Evolutionary conservation across 202 grass and related monocot genomes (phyloP), one percentile per base, ranked within the genome.

Genomic region (Schoenoplectus tabernaemontani): DNA sequence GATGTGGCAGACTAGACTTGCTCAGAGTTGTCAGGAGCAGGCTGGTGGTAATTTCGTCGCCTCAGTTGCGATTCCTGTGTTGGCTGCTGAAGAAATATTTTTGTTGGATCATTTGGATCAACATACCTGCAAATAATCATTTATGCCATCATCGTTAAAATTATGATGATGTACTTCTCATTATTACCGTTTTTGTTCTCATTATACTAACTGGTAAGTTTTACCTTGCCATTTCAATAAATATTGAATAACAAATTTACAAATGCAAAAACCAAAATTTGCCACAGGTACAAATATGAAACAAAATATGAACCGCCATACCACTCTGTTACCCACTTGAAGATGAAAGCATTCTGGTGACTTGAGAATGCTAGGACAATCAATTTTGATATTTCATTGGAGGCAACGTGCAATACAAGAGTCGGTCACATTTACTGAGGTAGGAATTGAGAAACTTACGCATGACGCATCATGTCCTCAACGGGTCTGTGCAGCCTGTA

Each of bases 41-140:
- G 87, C 8, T 86, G 82, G 12, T 90, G 84, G 71, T 97, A 97
- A 44, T 88, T 91, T 81, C 93, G 93, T 84, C 93, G 89, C 87
- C 93, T 93, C 19, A 97, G 76, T 85, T 97, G 91, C 13, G 93
- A 97, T 66, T 93, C 93, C 36, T 88, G 66, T 9, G 91, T 80
- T 13, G 93, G 93, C 58, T 97, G 93, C 91, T 97, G 93, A 87
- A 97, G 89, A 82, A 92, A 97, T 36, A 97, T 97, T 83, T 92
- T 97, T 46, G 93, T 93, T 46, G 93, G 93, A 63, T 97, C 93
- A 48, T 90, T 88, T n/a, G 93, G 93, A 82, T 97, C 93, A 33
- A 97, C 91, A 0, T 97, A 97, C 77, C 93, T 97, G 84, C 36
- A 84, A 5, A 80, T 81, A 4, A 72, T 57, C 17, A 24, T 36